Evolutionary conservation across 805 yeast genomes (phyloP).

Genomic region (Komagataella mondaviorum): DNA sequence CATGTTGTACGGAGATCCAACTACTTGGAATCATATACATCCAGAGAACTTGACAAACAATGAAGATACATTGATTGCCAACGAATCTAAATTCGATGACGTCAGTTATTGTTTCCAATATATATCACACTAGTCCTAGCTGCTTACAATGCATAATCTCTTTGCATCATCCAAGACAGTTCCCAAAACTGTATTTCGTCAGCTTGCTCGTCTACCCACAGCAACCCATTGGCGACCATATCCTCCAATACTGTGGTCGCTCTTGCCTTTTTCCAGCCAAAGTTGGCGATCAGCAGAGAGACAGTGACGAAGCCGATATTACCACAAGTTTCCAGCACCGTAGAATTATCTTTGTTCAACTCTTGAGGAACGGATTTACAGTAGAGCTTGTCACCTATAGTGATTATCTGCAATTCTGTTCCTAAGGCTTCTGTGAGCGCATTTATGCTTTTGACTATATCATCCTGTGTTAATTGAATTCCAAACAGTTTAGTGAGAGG

Average conservation of each 20-base stretch:
- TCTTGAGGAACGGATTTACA: constrained; percentile 53
- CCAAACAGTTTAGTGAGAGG: constrained; percentile 11
- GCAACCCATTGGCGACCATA: constrained; percentile 67
- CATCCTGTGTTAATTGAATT: constrained; percentile 26
- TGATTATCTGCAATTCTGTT: constrained; percentile 52
- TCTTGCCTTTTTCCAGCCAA: constrained; percentile 57
- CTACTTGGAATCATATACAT: constrained; percentile 90
- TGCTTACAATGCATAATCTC: neutral
- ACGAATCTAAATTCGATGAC: constrained; percentile 56
- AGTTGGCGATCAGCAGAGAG: constrained; percentile 55
- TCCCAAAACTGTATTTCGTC: constrained; percentile 44
- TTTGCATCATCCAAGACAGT: constrained; percentile 47
- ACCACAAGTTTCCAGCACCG: constrained; percentile 63
- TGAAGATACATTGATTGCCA: constrained; percentile 65
- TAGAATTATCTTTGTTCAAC: constrained; percentile 53
- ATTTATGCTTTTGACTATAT: constrained; percentile 41
- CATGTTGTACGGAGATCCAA: constrained; percentile 94
- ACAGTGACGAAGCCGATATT: constrained; percentile 64
- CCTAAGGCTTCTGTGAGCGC: constrained; percentile 43
- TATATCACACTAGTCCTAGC: constrained; percentile 48
- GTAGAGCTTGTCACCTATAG: constrained; percentile 43
- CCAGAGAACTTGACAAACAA: constrained; percentile 46
- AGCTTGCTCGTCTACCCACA: constrained; percentile 68
- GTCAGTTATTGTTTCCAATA: constrained; percentile 87
- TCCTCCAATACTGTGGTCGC: constrained; percentile 55